A percentile compares a stretch with the other conserved stretches of the same genome.
Conservation (phyloP, 169 alveolate species). For the Babesia divergens region DNA sequence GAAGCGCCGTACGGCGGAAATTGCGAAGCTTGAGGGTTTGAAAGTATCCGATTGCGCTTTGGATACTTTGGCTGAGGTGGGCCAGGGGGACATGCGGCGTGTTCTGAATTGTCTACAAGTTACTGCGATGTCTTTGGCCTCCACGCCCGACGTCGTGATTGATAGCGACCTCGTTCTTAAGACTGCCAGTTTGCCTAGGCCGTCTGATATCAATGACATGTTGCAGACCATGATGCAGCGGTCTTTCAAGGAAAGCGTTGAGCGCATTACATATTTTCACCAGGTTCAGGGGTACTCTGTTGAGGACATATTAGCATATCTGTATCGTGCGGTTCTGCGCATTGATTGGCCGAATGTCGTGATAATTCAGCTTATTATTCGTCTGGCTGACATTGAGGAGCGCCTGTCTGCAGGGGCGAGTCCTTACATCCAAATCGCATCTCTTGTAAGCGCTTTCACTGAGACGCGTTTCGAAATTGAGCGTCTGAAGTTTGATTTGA, state of each 20-base stretch:
- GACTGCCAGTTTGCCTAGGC: constrained; percentile 88
- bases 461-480: constrained; percentile 80
- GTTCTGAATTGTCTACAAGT: constrained; percentile 93
- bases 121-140: constrained; percentile 71
- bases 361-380: constrained; percentile 70
- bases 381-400: constrained; percentile 83
- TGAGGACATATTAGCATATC: constrained; percentile 82
- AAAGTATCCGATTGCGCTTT: constrained; percentile 80
- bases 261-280: constrained; percentile 70
- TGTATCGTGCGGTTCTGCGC: constrained; percentile 77
- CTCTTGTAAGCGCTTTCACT: constrained; percentile 80
- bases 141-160: constrained; percentile 57
- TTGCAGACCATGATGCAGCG: constrained; percentile 71
- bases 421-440: constrained; percentile 75
- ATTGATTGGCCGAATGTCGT: constrained; percentile 82
- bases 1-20: constrained; percentile 77
- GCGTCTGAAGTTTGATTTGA: constrained; percentile 68
- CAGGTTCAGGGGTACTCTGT: constrained; percentile 83
- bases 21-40: constrained; percentile 84
- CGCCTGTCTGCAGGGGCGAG: constrained; percentile 83
- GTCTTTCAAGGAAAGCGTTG: constrained; percentile 76
- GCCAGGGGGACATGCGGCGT: constrained; percentile 98
- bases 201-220: constrained; percentile 78
- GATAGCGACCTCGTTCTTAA: constrained; percentile 79
- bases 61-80: constrained; percentile 84